Percentiles rank a stretch among this genome's conserved stretches.
Conservation (phyloP, 2,329 filamentous ascomycete species). For the Fonsecaea nubica region DNA sequence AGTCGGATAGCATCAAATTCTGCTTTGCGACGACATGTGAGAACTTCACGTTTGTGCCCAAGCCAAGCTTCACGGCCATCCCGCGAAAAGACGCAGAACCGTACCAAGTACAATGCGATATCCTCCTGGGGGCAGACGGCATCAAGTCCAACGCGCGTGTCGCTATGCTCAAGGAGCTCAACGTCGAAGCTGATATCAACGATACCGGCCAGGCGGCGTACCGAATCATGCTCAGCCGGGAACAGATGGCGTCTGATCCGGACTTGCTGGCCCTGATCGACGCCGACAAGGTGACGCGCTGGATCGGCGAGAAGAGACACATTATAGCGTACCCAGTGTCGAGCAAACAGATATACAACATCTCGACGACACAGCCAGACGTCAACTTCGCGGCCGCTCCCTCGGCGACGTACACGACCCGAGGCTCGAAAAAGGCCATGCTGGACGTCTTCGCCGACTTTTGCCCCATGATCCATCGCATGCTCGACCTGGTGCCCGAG, state of each 20-base stretch:
- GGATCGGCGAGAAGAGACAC: slow-evolving; percentile 71
- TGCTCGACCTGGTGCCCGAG: slow-evolving; percentile 67
- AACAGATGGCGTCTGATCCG: slow-evolving; percentile 54
- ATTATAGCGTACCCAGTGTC: slow-evolving; percentile 72
- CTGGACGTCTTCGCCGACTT: slow-evolving; percentile 65
- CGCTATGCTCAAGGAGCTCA: slow-evolving; percentile 50
- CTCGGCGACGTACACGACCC: slow-evolving; percentile 68
- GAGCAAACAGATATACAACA: slow-evolving; percentile 69
- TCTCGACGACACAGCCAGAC: slow-evolving; percentile 68
- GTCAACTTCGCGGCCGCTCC: slow-evolving; percentile 64
- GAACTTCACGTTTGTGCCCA: slow-evolving; percentile 65
- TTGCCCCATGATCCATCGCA: slow-evolving; percentile 65
- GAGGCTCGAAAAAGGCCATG: slow-evolving; percentile 67
- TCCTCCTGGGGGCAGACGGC: slow-evolving; percentile 62
- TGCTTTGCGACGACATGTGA: slow-evolving; percentile 67
- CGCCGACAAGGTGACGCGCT: slow-evolving; percentile 64
- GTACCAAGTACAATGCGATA: slow-evolving; percentile 58
- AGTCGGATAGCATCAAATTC: slow-evolving; percentile 69
- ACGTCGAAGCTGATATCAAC: slow-evolving; percentile 50
- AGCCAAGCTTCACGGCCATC: slow-evolving; percentile 65
- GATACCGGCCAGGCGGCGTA: slow-evolving; percentile 63
- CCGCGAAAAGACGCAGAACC: slow-evolving; percentile 62
- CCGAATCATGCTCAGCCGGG: slow-evolving; percentile 59
- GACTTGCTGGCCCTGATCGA: slow-evolving; percentile 64
- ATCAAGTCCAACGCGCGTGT: slow-evolving; percentile 58